Evolutionary conservation across 768 basidiomycete species (phyloP), one percentile per base, ranked within the genome.

Genomic region (Clavaria fumosa): DNA sequence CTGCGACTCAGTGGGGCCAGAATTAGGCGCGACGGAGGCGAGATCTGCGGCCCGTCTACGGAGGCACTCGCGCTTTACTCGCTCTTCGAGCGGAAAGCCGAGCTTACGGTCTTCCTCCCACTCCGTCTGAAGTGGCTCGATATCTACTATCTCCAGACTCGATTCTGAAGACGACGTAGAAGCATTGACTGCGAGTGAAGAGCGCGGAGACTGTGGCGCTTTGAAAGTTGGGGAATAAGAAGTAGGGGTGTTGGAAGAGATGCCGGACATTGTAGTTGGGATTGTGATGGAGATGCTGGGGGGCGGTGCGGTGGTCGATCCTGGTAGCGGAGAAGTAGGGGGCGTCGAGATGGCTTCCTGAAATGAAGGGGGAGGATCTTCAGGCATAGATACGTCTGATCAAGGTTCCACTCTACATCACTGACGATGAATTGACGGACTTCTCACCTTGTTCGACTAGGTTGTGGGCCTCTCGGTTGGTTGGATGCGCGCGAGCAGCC

Each of bases 281-380:
- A 17, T 39, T 26, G 47, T 49, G 44, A 36, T 43, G 26, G 40
- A 41, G 34, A 41, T 35, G 22, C 27, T 41, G 35, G 26, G 31
- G 31, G 41, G 14, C 49, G 42, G 35, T 42, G 21, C 45, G 43
- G 22, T 49, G 44, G 33, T 57, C 53, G 37, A 34, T 35, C 45
- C 44, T 45, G 51, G 53, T 39, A 37, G 59, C 39, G 62, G 50
- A 39, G 63, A 65, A 17, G 60, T 58, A 39, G 49, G 63, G 51
- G 65, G 61, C 10, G 65, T 62, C 6, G 62, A 65, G 24, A 68
- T 71, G 4, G 76, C 76, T 54, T 84, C 81, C 43, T 73, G 72
- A 46, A 82, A 80, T 9, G 78, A 71, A 19, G 82, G 81, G 9
- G 82, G 82, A 5, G 76, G 78, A 49, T 78, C 78, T 50, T 80